Percentiles rank a stretch among this genome's conserved stretches.
These are phyloP conservation scores for Aspergillus saccharolyticus DNA, from an alignment of 495 filamentous ascomycete species.

Conservation along the genomic window DNA sequence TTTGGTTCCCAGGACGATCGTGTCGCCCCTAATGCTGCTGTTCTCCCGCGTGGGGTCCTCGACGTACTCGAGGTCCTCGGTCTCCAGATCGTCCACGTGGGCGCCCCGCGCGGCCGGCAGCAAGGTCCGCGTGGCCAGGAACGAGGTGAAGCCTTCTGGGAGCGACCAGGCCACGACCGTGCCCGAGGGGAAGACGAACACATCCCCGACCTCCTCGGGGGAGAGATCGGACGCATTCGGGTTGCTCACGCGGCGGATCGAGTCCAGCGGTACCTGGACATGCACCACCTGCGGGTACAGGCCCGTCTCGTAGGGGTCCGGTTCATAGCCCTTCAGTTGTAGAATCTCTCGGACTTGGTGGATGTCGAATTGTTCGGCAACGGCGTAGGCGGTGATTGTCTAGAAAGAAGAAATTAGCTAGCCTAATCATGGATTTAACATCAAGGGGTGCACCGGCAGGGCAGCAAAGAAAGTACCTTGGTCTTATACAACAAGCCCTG, in stretches of 20 bases:
- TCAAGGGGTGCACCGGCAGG: background rate
- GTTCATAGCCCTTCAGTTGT: constrained; percentile 60
- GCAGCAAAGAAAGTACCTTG: constrained; percentile 32
- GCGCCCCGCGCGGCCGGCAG: constrained; percentile 71
- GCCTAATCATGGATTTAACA: background rate
- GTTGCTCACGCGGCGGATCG: constrained; percentile 44
- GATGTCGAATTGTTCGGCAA: constrained; percentile 84
- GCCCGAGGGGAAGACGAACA: constrained; percentile 96
- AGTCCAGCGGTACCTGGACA: constrained; percentile 54
- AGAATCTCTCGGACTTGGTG: constrained; percentile 64
- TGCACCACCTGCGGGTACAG: constrained; percentile 65
- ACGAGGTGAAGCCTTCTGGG: constrained; percentile 61
- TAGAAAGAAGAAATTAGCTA: constrained; percentile 34
- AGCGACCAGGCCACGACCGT: constrained; percentile 92
- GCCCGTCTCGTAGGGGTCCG: constrained; percentile 56
- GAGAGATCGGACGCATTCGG: constrained; percentile 54
- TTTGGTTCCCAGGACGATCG: constrained; percentile 83
- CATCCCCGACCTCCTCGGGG: constrained; percentile 66
- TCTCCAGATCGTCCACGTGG: constrained; percentile 64
- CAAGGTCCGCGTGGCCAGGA: constrained; percentile 67
- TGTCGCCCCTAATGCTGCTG: constrained; percentile 79
- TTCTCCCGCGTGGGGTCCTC: constrained; percentile 70
- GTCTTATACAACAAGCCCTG: constrained; percentile 39
- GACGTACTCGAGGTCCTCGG: constrained; percentile 84
- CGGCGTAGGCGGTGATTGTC: constrained; percentile 74